Conservation (phyloP, 1,284 basidiomycete genomes). For the Boletellus sp. region DNA sequence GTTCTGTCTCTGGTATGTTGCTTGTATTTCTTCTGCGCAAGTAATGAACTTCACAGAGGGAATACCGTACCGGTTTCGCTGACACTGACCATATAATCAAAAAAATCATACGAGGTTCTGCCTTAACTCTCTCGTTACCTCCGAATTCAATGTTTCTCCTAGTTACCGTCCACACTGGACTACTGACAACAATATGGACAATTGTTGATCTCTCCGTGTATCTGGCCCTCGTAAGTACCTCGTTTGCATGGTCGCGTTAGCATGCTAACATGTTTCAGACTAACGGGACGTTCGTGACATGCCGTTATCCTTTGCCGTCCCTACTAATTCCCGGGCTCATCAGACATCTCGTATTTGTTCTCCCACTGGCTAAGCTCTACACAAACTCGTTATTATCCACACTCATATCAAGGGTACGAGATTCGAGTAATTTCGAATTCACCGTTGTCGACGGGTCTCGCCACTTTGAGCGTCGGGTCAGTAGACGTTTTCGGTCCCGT, state of each 20-base stretch:
- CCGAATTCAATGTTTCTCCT: background rate
- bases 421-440: conserved; percentile 17
- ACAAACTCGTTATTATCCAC: conserved; percentile 36
- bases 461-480: conserved; percentile 21
- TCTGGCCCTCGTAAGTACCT: conserved; percentile 26
- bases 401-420: conserved; percentile 30
- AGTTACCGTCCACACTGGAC: conserved; percentile 39
- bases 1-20: conserved; percentile 29
- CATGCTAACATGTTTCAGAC: conserved; percentile 16
- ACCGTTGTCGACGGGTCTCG: conserved; percentile 21
- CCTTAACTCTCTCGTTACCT: background rate
- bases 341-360: conserved; percentile 32
- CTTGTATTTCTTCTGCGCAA: background rate
- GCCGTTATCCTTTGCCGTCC: background rate
- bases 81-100: conserved; percentile 33
- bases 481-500: conserved; percentile 3
- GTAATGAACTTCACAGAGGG: conserved; percentile 17
- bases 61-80: conserved; percentile 30
- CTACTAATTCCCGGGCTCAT: conserved; percentile 2
- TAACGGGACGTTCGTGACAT: conserved; percentile 18
- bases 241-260: background rate
- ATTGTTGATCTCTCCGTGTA: conserved; percentile 31
- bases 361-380: conserved; percentile 36
- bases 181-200: conserved; percentile 35
- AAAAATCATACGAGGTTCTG: conserved; percentile 32